Evolutionary conservation across 352 stramenopile species (phyloP).

Genomic region (Halophytophthora batemanensis): DNA sequence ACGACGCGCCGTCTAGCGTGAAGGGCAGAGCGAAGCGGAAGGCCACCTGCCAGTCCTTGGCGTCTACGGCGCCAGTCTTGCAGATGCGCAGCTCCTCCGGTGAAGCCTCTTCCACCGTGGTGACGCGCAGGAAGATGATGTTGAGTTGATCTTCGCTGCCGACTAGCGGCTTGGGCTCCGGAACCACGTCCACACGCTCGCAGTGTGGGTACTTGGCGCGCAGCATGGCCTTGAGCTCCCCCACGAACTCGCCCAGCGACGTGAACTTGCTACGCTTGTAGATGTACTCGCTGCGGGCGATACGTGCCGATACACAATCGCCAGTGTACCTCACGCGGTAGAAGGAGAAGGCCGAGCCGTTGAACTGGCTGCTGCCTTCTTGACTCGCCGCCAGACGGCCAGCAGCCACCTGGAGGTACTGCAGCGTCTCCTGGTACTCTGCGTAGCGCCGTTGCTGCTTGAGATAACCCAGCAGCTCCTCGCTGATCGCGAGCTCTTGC

Average conservation of each 20-base stretch:
- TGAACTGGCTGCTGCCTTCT: slow-evolving; percentile 9
- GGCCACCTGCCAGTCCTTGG: slow-evolving; percentile 10
- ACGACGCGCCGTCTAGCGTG: slow-evolving; percentile 24
- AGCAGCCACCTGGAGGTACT: slow-evolving; percentile 32
- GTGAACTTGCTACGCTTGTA: slow-evolving; percentile 73
- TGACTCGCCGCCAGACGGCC: slow-evolving; percentile 28
- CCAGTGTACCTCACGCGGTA: slow-evolving; percentile 56
- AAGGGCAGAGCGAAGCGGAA: slow-evolving; percentile 64
- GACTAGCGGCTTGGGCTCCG: slow-evolving; percentile 44
- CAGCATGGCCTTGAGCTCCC: slow-evolving; percentile 58
- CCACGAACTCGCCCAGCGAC: slow-evolving; percentile 63
- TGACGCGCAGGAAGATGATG: slow-evolving; percentile 61
- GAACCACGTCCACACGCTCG: slow-evolving; percentile 56
- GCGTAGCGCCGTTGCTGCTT: slow-evolving; percentile 29
- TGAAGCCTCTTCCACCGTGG: slow-evolving; percentile 28
- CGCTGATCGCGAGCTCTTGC: slow-evolving; percentile 52
- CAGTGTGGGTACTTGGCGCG: slow-evolving; percentile 48
- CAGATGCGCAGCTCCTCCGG: slow-evolving; percentile 9
- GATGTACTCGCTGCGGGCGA: slow-evolving; percentile 54
- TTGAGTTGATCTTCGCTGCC: slow-evolving; percentile 41
- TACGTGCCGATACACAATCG: slow-evolving; percentile 44
- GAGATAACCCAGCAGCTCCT: slow-evolving; percentile 39
- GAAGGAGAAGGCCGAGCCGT: slow-evolving; percentile 31
- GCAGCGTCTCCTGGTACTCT: slow-evolving; percentile 55
- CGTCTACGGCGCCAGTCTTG: slow-evolving; percentile 14